Evolutionary conservation across 208 protist species (phyloP).

Genomic region (Strigomonas culicis): DNA sequence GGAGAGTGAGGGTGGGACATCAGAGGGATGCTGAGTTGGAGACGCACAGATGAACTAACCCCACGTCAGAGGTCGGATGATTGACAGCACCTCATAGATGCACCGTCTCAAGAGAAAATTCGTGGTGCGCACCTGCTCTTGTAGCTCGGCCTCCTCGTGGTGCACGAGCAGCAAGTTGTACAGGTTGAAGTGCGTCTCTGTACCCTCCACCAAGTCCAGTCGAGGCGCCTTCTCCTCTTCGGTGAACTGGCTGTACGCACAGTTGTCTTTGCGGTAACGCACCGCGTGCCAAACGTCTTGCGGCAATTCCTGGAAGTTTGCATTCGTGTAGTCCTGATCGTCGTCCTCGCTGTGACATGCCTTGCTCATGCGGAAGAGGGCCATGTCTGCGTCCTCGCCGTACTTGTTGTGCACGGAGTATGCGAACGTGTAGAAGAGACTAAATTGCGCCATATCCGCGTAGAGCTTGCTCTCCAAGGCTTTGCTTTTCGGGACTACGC

Average conservation of each 20-base stretch:
- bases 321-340: conserved; percentile 32
- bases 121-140: conserved; percentile 41
- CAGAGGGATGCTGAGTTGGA: too few species aligned
- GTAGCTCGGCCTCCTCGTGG: conserved; percentile 52
- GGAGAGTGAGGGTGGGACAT: too few species aligned
- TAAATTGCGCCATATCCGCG: conserved; percentile 85
- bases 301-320: background rate
- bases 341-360: conserved; percentile 25
- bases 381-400: conserved; percentile 85
- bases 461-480: conserved; percentile 82
- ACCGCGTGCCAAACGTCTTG: conserved; percentile 48
- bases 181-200: conserved; percentile 82
- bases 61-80: conserved; percentile 85
- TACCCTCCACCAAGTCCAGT: conserved; percentile 45
- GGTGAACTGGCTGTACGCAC: conserved; percentile 49
- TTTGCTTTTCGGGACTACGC: conserved; percentile 63
- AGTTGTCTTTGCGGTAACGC: conserved; percentile 74
- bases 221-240: conserved; percentile 53
- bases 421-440: conserved; percentile 69
- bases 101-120: conserved; percentile 86
- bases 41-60: conserved; percentile 30
- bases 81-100: conserved; percentile 68
- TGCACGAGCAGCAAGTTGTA: conserved; percentile 56
- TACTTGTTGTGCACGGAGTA: conserved; percentile 80
- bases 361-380: conserved; percentile 86